Conservation (phyloP, 2,329 filamentous ascomycete genomes). For the Diaporthe longicolla region DNA sequence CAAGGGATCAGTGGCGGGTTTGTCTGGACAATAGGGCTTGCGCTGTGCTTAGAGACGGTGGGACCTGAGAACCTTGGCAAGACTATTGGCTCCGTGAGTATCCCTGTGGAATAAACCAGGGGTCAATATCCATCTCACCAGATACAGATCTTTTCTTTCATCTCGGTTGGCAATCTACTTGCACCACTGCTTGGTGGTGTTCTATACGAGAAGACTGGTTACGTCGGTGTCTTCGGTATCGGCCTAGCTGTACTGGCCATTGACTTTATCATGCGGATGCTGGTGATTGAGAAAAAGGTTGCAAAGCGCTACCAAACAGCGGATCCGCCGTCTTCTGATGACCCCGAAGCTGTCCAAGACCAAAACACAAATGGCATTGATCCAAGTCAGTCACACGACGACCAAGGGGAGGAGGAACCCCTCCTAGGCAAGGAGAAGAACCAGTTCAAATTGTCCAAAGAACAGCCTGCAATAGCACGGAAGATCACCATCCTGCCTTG, state of each 20-base stretch:
- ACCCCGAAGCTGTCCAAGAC: constrained; percentile 41
- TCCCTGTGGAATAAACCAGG: background rate
- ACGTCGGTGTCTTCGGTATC: constrained; percentile 70
- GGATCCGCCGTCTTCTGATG: constrained; percentile 36
- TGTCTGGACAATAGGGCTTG: constrained; percentile 72
- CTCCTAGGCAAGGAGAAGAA: constrained; percentile 55
- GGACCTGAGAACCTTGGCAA: constrained; percentile 68
- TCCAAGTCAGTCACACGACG: constrained; percentile 30
- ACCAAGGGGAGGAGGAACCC: constrained; percentile 54
- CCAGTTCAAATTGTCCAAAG: constrained; percentile 58
- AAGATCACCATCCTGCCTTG: constrained; percentile 63
- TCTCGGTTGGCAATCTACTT: constrained; percentile 68
- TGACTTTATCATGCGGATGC: constrained; percentile 71
- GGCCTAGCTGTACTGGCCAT: constrained; percentile 67
- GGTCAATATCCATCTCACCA: constrained; percentile 22
- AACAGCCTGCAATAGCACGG: constrained; percentile 56
- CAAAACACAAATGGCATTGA: background rate
- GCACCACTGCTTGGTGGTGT: constrained; percentile 72
- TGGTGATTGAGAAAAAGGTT: constrained; percentile 76
- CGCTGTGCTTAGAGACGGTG: constrained; percentile 72
- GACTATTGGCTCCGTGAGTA: constrained; percentile 68
- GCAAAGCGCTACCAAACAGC: constrained; percentile 55
- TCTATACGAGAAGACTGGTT: constrained; percentile 71
- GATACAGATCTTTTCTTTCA: constrained; percentile 68
- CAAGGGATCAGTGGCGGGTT: constrained; percentile 71